Conservation (phyloP, 2,329 filamentous ascomycete genomes). For the Exophiala sp. region DNA sequence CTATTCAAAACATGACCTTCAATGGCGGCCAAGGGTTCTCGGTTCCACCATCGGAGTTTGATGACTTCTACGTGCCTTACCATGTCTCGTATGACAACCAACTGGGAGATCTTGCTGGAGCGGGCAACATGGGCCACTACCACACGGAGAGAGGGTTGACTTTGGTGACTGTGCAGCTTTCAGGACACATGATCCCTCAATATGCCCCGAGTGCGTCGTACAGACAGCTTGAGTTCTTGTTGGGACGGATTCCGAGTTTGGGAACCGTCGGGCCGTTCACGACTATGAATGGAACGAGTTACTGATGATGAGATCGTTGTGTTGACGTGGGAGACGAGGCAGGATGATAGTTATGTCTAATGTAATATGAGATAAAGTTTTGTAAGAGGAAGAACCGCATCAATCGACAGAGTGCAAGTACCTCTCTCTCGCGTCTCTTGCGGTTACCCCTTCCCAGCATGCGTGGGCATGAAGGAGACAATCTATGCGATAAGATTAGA, state of each 20-base stretch:
- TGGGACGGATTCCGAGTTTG: conserved; percentile 63
- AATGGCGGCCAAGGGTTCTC: conserved; percentile 69
- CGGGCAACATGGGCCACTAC: conserved; percentile 65
- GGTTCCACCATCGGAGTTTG: conserved; percentile 45
- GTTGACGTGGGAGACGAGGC: background rate
- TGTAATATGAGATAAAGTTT: too few relatives aligned
- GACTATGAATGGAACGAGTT: conserved; percentile 24
- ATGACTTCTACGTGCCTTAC: conserved; percentile 68
- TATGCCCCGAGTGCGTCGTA: conserved; percentile 48
- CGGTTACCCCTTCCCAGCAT: too few relatives aligned
- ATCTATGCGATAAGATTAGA: too few relatives aligned
- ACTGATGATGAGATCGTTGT: conserved; percentile 1
- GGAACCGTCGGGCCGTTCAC: conserved; percentile 25
- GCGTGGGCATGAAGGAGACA: too few relatives aligned
- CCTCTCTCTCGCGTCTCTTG: too few relatives aligned
- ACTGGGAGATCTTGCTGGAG: conserved; percentile 52
- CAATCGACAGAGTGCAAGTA: too few relatives aligned
- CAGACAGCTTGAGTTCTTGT: conserved; percentile 66
- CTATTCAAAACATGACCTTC: conserved; percentile 81
- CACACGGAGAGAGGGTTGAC: conserved; percentile 75
- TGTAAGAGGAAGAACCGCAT: too few relatives aligned
- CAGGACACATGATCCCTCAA: conserved; percentile 58
- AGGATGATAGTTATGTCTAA: background rate
- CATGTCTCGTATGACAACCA: conserved; percentile 44
- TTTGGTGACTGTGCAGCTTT: conserved; percentile 60